Evolutionary conservation across 2,329 filamentous ascomycete species (phyloP), one percentile per base, ranked within the genome.

Genomic region (Trichoderma cornu-damae): DNA sequence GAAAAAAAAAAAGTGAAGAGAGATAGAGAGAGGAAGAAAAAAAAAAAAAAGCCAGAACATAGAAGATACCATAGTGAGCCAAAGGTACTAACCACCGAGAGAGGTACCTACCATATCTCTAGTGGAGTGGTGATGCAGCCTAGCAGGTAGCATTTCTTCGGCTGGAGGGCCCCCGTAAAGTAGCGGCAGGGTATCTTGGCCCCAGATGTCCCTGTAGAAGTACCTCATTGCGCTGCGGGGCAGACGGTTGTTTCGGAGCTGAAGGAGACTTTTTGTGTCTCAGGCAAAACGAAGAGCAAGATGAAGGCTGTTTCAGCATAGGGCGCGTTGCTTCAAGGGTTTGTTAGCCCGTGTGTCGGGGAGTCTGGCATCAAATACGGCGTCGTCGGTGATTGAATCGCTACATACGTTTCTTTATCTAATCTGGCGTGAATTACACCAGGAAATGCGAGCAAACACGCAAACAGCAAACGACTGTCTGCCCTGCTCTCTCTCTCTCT

Each of bases 101-200:
- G 42, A 46, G 35, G 44, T 49, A 42, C 53, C 53, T 57, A 57
- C 53, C 44, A 34, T 57, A 57, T 48, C 47, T 55, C 52, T 55
- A 55, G 52, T 47, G 52, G 52, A 46, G 14, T 57, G 53, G 53
- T 57, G 53, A 42, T 57, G 53, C 14, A 48, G 44, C 35, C 53
- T 57, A 49, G 53, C 53, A 42, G 53, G 53, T 49, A 49, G 44
- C 43, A 48, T 49, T 35, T 57, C 53, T 9, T 47, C 26, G 16
- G 53, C 32, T 26, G 53, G 44, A 26, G 53, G 32, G 5, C 28
- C 44, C 34, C 44, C 44, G 35, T 57, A 49, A 49, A 57, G 53
- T 57, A 57, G 24, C 53, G 35, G 43, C 43, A 42, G 38, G 43
- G 53, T 57, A 42, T 49, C 26, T 3, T 26, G 16, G 32, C 53